Conservation (phyloP, 73 alveolate species). For the Tetrahymena thermophila region DNA sequence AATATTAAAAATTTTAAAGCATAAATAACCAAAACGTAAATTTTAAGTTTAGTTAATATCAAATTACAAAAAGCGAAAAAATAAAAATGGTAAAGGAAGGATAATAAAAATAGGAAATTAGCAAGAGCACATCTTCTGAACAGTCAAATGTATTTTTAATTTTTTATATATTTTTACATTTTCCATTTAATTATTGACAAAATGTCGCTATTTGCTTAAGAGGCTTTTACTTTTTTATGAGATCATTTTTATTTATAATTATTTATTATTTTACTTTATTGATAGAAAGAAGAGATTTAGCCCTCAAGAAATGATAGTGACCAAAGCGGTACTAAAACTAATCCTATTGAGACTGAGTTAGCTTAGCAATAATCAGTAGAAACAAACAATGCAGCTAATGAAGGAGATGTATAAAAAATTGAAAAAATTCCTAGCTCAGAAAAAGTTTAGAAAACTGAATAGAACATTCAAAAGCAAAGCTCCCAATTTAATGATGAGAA, state of each 20-base stretch:
- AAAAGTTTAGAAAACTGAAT: background rate
- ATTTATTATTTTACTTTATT: too few relatives aligned
- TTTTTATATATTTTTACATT: too few relatives aligned
- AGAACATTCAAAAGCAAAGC: background rate
- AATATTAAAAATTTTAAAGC: too few relatives aligned
- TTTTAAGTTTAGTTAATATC: too few relatives aligned
- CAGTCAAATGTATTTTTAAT: background rate
- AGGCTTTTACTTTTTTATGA: background rate
- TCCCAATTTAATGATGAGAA: background rate
- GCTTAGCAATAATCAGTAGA: background rate
- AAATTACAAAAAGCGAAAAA: background rate
- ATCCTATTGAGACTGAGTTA: background rate
- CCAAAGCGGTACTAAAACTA: background rate
- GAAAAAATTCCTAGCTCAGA: background rate
- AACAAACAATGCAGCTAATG: background rate
- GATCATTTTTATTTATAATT: too few relatives aligned
- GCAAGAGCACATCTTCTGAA: background rate
- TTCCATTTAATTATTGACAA: too few relatives aligned
- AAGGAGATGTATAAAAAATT: background rate
- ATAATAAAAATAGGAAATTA: background rate
- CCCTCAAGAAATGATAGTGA: background rate
- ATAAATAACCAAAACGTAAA: background rate
- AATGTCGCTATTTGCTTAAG: too few relatives aligned
- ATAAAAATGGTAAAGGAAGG: background rate
- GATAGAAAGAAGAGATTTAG: background rate